Evolutionary conservation across 169 alveolate species (phyloP).

Genomic region (Eimeria acervulina): DNA sequence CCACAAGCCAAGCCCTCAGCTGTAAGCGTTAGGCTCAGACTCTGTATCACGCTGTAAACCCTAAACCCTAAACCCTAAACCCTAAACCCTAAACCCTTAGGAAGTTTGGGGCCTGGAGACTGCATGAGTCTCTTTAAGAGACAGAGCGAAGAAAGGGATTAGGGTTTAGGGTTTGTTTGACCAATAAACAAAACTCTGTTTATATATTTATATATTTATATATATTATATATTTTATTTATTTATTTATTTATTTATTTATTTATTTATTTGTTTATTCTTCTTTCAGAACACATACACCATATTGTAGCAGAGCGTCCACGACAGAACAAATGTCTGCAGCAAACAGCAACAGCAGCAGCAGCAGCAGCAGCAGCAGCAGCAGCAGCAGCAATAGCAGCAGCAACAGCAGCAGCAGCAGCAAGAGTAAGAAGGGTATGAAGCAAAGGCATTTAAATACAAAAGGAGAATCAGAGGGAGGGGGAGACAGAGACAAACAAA

Average conservation of each 20-base stretch:
- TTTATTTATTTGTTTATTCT: background rate
- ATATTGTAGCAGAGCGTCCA: conserved; percentile 78
- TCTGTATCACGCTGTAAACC: no score
- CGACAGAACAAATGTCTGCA: conserved; percentile 73
- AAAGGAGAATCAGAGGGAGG: background rate
- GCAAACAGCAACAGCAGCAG: conserved; percentile 20
- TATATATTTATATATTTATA: no score
- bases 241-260: no score
- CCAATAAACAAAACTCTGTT: background rate
- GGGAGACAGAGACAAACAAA: background rate
- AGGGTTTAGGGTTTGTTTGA: background rate
- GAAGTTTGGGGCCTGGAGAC: background rate
- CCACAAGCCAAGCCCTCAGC: background rate
- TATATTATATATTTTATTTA: no score
- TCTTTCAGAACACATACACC: conserved; percentile 60
- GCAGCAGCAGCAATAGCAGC: conserved; percentile 37
- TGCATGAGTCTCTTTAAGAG: background rate
- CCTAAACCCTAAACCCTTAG: conserved; percentile 64
- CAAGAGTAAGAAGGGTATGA: no score
- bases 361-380: conserved; percentile 47
- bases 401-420: conserved; percentile 13
- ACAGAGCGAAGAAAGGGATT: background rate
- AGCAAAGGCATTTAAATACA: background rate
- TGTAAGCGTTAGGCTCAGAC: background rate
- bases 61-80: conserved; percentile 14